Evolutionary conservation across 2,329 filamentous ascomycete species (phyloP), one percentile per base, ranked within the genome.

Genomic region (Aspergillus cejpii): DNA sequence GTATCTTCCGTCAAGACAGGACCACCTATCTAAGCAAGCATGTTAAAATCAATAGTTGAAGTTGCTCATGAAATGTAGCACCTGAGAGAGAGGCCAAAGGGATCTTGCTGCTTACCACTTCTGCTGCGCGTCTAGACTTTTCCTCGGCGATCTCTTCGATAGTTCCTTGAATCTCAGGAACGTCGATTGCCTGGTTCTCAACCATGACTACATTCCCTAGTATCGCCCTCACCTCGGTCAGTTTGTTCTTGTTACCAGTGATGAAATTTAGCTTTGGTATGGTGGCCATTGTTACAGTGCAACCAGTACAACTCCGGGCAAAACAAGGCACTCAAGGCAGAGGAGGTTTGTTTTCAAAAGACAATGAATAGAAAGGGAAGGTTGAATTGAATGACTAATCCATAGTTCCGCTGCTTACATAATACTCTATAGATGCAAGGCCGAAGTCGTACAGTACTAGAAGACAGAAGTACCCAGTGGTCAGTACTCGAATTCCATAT

Each of bases 1-100:
- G 92, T 98, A 68, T 98, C 92, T 70, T 98, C 92, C 8, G 95
- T 91, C 29, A 98, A 75, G 6, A 96, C 92, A 3, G 94, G 90
- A 1, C 89, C 89, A 59, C 84, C 74, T 38, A 92, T 70, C 88
- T 94, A 43, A 15, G 24, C 39, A 31, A 49, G 42, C 34, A 31
- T 28, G 20, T 5, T 15, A 15, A 14, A 20, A 14, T 14, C 26
- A 26, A 14, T n/a, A 17, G 10, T 34, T 37, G n/a, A n/a, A 28
- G 21, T 19, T 14, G 15, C 8, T 12, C 6, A 12, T 27, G 11
- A 7, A 12, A 21, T 11, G 6, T 24, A n/a, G 20, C 21, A 7
- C 17, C 19, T 36, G n/a, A 46, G 20, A n/a, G 23, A 47, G 28
- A 6, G 3, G 60, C 23, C 8, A 24, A 8, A n/a, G n/a, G 8